Evolutionary conservation across 2,329 filamentous ascomycete genomes (phyloP), one percentile per base, ranked within the genome.

Genomic region (Acrodontium crateriforme): DNA sequence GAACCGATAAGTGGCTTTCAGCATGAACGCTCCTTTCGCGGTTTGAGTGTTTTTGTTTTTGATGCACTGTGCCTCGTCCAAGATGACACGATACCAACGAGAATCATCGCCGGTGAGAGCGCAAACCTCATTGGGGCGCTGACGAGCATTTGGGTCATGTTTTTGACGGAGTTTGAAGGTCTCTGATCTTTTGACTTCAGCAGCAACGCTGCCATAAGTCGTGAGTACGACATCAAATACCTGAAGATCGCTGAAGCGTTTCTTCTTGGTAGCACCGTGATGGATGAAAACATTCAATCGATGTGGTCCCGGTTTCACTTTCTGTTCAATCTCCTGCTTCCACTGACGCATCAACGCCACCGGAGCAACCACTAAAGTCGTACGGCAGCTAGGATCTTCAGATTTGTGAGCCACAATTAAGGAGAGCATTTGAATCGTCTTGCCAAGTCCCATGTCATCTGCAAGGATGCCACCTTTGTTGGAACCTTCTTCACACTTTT

Each of bases 401-500:
- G 78, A 71, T n/a, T 66, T 74, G 5, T 74, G 67, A 5, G 70
- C 67, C 9, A 82, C 62, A 41, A 92, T 78, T 23, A 93, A 64
- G 3, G 84, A 71, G 13, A 94, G 62, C 4, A 80, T 76, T 36
- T 87, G 82, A 14, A 93, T 76, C 0, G 81, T 87, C 54, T 89
- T 87, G 6, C 81, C 81, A 8, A 87, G 59, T 6, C 81, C 81
- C 81, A 87, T 89, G 37, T 83, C 78, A 44, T 83, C 78, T 1
- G 75, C 78, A 14, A 85, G 60, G 30, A 87, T 82, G 13, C 79
- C 77, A 11, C 80, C 80, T 43, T 78, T 83, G 29, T 74, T 72
- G 2, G 59, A 64, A 6, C 79, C 73, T 31, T 70, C 64, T 51
- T 87, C 81, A 62, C 76, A 79, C 5, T 69, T 67, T 43, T 73